phyloP scores from a whole-genome alignment of 2,329 filamentous ascomycete species.

The Bipolaris gigantea region DNA sequence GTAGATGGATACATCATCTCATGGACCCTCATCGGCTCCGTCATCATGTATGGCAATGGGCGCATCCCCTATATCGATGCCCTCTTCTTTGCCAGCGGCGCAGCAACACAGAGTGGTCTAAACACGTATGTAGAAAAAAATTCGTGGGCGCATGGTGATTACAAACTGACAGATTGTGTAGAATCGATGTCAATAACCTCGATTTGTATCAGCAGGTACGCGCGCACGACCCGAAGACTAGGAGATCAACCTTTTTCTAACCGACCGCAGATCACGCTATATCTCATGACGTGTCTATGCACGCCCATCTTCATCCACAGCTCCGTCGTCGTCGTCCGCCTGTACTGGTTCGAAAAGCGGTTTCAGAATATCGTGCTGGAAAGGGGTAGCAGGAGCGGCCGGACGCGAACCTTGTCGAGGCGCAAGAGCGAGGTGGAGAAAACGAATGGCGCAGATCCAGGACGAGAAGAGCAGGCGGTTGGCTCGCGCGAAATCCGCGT shows the following conservation, averaged over 20 bases:
- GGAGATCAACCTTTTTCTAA: neutral
- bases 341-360: constrained; percentile 98
- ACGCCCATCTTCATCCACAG: constrained; percentile 53
- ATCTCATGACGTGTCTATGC: constrained; percentile 42
- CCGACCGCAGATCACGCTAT: constrained; percentile 46
- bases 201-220: constrained; percentile 51
- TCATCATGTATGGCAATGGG: constrained; percentile 71
- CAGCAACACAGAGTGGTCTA: constrained; percentile 88
- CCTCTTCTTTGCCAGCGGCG: constrained; percentile 82
- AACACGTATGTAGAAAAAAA: constrained; percentile 62
- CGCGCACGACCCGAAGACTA: neutral
- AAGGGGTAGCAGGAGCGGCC: constrained; percentile 59
- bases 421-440: constrained; percentile 52
- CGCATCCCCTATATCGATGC: constrained; percentile 79
- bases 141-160: neutral
- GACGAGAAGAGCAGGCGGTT: constrained; percentile 63
- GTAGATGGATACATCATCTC: constrained; percentile 79
- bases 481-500: constrained; percentile 68
- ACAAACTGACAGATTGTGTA: constrained; percentile 28
- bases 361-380: constrained; percentile 84
- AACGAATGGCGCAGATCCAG: constrained; percentile 49
- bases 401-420: constrained; percentile 63
- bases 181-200: constrained; percentile 54
- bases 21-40: constrained; percentile 71
- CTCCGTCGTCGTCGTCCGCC: constrained; percentile 83